These are phyloP conservation scores for Fusarium denticulatum DNA, from an alignment of 2,329 filamentous ascomycete genomes.

Conservation along the genomic window DNA sequence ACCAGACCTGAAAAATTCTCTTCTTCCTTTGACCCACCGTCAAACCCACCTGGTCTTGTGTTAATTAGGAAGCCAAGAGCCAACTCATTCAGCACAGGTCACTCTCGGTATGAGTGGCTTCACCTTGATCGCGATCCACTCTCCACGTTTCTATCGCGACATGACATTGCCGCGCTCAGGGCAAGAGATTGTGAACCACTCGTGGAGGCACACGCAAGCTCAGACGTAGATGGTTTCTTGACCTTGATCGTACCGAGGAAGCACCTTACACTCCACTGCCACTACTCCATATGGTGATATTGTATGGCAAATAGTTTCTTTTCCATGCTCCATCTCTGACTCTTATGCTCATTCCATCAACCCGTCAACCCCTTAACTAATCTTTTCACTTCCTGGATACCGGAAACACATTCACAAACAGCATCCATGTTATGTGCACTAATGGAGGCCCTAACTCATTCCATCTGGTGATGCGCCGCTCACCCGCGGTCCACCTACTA, in stretches of 20 bases:
- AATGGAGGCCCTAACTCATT: slow-evolving; percentile 11
- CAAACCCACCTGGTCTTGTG: slow-evolving; percentile 25
- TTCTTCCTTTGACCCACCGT: slow-evolving; percentile 12
- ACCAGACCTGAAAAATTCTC: slow-evolving; percentile 39
- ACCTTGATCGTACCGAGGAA: slow-evolving; percentile 25
- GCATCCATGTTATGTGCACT: slow-evolving; percentile 13
- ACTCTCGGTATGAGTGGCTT: slow-evolving; percentile 29
- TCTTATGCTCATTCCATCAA: not conserved
- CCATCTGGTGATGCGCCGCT: slow-evolving; percentile 28
- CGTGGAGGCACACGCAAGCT: slow-evolving; percentile 13
- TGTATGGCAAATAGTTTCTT: slow-evolving; percentile 15
- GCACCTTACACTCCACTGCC: slow-evolving; percentile 29
- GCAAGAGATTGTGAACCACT: slow-evolving; percentile 2
- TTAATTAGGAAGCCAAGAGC: slow-evolving; percentile 36
- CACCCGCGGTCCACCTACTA: slow-evolving; percentile 39
- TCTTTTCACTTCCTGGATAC: slow-evolving; percentile 16
- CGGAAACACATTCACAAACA: slow-evolving; percentile 1
- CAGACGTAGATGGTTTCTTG: slow-evolving; percentile 8
- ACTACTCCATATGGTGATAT: slow-evolving; percentile 19
- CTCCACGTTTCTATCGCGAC: slow-evolving; percentile 25
- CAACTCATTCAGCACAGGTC: slow-evolving; percentile 16
- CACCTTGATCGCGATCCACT: slow-evolving; percentile 19
- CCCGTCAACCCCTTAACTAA: not conserved
- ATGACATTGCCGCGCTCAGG: slow-evolving; percentile 9
- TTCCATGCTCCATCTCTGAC: slow-evolving; percentile 12